Percentiles rank a stretch among this genome's conserved stretches.
Evolutionary conservation across 2,329 filamentous ascomycete species (phyloP).

Genomic region (Cytospora chrysosperma): DNA sequence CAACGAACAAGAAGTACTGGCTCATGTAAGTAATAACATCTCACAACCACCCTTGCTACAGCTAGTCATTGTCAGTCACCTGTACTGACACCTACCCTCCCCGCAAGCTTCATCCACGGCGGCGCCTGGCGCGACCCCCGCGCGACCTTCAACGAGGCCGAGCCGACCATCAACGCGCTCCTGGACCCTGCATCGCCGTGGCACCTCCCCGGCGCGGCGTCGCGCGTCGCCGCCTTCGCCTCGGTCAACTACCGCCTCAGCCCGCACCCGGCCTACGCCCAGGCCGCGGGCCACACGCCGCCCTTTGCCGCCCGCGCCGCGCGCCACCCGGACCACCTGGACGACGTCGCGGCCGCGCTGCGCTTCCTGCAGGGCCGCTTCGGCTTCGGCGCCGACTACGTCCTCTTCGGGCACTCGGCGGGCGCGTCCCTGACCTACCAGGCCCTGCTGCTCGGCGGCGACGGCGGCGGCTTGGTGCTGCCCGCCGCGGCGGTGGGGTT

Average conservation of each 20-base stretch:
- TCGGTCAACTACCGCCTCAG: constrained; percentile 66
- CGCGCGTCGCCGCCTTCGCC: constrained; percentile 58
- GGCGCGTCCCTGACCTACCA: constrained; percentile 65
- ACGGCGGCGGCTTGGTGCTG: constrained; percentile 32
- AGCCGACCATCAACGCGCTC: constrained; percentile 44
- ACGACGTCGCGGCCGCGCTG: constrained; percentile 55
- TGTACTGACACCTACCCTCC: not conserved
- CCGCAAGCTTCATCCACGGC: constrained; percentile 55
- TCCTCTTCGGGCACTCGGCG: constrained; percentile 62
- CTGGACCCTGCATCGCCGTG: constrained; percentile 28
- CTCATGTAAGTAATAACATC: constrained; percentile 16
- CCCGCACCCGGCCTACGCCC: constrained; percentile 47
- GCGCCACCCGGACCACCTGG: constrained; percentile 59
- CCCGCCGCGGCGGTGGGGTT: constrained; percentile 59
- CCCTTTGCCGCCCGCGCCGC: constrained; percentile 41
- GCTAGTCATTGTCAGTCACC: too few relatives aligned
- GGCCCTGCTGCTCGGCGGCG: constrained; percentile 46
- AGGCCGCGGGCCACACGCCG: constrained; percentile 41
- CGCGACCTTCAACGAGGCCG: constrained; percentile 46
- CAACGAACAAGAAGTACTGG: constrained; percentile 22
- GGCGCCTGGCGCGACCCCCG: constrained; percentile 63
- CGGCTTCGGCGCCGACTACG: constrained; percentile 39
- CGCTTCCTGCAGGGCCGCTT: constrained; percentile 43
- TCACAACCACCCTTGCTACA: not conserved
- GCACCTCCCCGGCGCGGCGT: constrained; percentile 23